A percentile compares a stretch with the other conserved stretches of the same genome.
Evolutionary conservation across 441 rosid genomes (phyloP).

Genomic region (Populus hybrid): DNA sequence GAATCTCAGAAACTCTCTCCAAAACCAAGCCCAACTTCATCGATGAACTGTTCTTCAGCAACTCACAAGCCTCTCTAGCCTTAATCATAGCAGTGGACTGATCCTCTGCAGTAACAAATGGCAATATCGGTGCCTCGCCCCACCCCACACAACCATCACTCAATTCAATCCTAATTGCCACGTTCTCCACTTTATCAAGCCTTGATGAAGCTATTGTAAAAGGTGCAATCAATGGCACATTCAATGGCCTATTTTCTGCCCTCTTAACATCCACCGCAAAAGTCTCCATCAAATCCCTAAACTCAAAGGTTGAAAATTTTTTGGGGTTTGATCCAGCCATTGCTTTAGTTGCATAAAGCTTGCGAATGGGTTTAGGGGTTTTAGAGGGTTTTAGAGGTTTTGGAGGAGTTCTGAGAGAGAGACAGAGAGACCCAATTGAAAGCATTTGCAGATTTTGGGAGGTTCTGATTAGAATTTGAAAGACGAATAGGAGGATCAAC

Average conservation of each 20-base stretch:
- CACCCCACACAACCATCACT: conserved; percentile 72
- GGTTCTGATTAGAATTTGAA: neutral
- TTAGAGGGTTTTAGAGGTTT: neutral
- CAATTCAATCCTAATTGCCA: conserved; percentile 69
- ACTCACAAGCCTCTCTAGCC: conserved; percentile 63
- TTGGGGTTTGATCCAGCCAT: conserved; percentile 23
- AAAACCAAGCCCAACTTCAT: conserved; percentile 47
- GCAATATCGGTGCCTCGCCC: conserved; percentile 87
- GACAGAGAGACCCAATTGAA: conserved; percentile 21
- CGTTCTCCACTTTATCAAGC: conserved; percentile 60
- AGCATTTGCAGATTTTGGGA: conserved; percentile 11
- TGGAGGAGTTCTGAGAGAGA: conserved; percentile 10
- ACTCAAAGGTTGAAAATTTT: conserved; percentile 28
- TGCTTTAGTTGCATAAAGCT: conserved; percentile 16
- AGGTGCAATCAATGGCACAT: conserved; percentile 69
- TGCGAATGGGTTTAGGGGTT: conserved; percentile 14
- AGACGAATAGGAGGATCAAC: too few species aligned
- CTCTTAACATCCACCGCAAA: conserved; percentile 49
- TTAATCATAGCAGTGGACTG: conserved; percentile 67
- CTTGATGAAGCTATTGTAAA: conserved; percentile 78
- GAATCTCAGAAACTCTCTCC: conserved; percentile 41
- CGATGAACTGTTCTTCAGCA: conserved; percentile 40
- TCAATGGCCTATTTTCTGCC: conserved; percentile 68
- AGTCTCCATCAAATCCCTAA: conserved; percentile 56
- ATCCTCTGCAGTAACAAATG: conserved; percentile 83